Base-by-base conservation (phyloP, 139 green algal genomes). In the Picochlorum sp. region DNA sequence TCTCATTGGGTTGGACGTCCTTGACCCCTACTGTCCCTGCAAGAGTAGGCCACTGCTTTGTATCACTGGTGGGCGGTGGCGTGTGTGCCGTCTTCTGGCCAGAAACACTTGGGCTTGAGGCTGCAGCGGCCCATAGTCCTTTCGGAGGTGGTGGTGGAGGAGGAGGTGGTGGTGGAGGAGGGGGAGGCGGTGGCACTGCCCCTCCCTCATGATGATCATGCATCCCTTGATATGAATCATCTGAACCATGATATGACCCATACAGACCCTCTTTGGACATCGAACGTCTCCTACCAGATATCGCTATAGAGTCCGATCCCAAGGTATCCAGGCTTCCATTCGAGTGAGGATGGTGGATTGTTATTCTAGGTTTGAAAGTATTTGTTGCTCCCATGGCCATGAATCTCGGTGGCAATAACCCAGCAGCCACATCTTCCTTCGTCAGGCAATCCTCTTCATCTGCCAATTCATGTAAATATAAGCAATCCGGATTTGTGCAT, bases 401-500 rank as follows among this genome's bases (percentile, higher is more conserved):
- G 57, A 80, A 85, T 49, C 71, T 60, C 45, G 69, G 61, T 7
- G 76, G 77, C 46, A 83, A 66, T 58, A 80, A 58, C 16, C 69
- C 69, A 20, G 72, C 65, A 18, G 79, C 78, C 46, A 87, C 84
- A 73, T 95, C 78, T 61, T 95, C 88, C 65, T 92, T 92, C 3
- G 88, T 95, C 65, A 92, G 89, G 64, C 83, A 92, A 72, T 94
- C 88, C 3, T 75, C 73, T 30, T 92, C 83, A 44, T 80, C 68
- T 10, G 79, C 87, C 15, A 91, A 61, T 14, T 92, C 85, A 69
- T 96, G 90, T 16, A 96, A 84, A 69, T 96, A 96, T 23, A 95
- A 68, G 77, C 90, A 96, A 58, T 96, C 90, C 4, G 79, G 66
- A 65, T 96, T 96, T 72, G 82, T 92, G 75, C 90, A 96, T 11